phyloP scores from a whole-genome alignment of 1,139 yeast species.

The Yamadazyma diddensiae region DNA sequence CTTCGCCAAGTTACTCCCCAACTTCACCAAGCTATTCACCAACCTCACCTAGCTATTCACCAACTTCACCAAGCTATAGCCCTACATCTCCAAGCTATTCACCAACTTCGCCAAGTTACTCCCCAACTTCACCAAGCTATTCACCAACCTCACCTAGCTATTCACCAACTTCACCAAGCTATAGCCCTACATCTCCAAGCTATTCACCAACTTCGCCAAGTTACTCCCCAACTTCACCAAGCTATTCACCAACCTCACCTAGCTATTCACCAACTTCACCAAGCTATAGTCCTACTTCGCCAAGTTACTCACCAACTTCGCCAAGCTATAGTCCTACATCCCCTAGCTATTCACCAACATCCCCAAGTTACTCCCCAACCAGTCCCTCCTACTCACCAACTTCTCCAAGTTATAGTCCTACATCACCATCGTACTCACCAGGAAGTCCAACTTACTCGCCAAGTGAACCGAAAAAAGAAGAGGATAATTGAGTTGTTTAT shows the following conservation, averaged over 20 bases:
- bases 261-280: conserved; percentile 63
- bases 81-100: conserved; percentile 72
- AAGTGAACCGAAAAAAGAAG: conserved; percentile 10
- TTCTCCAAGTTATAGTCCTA: conserved; percentile 46
- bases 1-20: conserved; percentile 59
- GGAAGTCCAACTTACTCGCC: conserved; percentile 8
- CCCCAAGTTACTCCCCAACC: conserved; percentile 7
- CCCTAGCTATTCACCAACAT: conserved; percentile 22
- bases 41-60: conserved; percentile 47
- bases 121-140: conserved; percentile 69
- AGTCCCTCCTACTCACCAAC: conserved; percentile 31
- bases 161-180: conserved; percentile 69
- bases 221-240: conserved; percentile 62
- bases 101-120: conserved; percentile 71
- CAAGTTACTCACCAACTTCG: conserved; percentile 19
- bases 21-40: conserved; percentile 49
- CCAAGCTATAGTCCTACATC: conserved; percentile 55
- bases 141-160: conserved; percentile 75
- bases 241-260: conserved; percentile 67
- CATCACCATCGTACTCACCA: conserved; percentile 38
- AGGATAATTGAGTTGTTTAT: conserved; percentile 5
- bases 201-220: conserved; percentile 64
- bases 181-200: conserved; percentile 51
- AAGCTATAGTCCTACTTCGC: conserved; percentile 56
- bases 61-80: conserved; percentile 71